phyloP scores from a whole-genome alignment of 2,329 filamentous ascomycete genomes.

The Claviceps fusiformis region DNA sequence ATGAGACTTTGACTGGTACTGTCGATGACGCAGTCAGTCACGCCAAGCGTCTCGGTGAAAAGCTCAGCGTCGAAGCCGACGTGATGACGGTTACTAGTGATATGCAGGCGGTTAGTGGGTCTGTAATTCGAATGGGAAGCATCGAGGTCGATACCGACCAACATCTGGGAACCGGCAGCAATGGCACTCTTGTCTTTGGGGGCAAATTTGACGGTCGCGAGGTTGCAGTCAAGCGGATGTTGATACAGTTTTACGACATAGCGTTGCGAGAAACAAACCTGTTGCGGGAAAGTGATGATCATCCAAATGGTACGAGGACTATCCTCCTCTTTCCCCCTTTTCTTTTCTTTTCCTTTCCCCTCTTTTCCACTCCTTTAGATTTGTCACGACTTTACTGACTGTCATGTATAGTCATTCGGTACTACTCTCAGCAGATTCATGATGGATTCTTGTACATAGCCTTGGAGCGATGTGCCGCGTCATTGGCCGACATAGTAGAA shows the following conservation, averaged over 20 bases:
- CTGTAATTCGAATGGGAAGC: conserved; percentile 47
- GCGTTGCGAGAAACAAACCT: conserved; percentile 87
- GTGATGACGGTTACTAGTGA: conserved; percentile 43
- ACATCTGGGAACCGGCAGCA: conserved; percentile 68
- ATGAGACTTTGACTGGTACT: conserved; percentile 28
- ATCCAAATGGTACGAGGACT: conserved; percentile 57
- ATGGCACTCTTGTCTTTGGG: conserved; percentile 91
- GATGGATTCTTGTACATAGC: conserved; percentile 93
- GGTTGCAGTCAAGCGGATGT: conserved; percentile 92
- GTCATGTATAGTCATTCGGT: conserved; percentile 65
- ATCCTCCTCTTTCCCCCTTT: neutral
- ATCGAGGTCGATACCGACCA: conserved; percentile 51
- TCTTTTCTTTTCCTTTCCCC: no score
- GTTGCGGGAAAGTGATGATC: conserved; percentile 84
- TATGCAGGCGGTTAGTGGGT: conserved; percentile 45
- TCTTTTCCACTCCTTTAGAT: neutral
- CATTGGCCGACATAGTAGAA: conserved; percentile 80
- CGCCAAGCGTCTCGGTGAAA: conserved; percentile 43
- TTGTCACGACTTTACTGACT: neutral
- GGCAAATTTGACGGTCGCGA: conserved; percentile 89
- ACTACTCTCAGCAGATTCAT: conserved; percentile 82
- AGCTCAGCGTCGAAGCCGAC: conserved; percentile 45
- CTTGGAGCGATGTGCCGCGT: conserved; percentile 84
- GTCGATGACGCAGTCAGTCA: conserved; percentile 50
- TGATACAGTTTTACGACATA: conserved; percentile 90